Base-by-base conservation (phyloP, 2,329 filamentous ascomycete species). In the Paecilomyces dactylethromorphus region DNA sequence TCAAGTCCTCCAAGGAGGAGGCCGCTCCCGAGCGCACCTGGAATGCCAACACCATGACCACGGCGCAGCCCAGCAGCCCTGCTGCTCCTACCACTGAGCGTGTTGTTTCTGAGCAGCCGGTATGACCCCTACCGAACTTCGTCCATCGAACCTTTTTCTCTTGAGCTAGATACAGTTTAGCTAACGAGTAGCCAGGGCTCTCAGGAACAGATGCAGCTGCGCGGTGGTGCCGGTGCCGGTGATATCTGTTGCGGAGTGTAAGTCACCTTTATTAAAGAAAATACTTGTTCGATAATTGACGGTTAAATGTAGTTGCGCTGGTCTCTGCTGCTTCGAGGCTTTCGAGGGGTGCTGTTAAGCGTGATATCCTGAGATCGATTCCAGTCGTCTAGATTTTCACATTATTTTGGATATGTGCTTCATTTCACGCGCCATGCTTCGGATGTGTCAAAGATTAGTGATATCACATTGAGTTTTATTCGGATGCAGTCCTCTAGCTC, bases 161-260 rank as follows among this genome's bases (percentile, higher is more conserved):
- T n/a, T 6, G 15, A 39, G 18, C 2, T 39, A n/a, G 29, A 54
- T 29, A 32, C 13, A 24, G 15, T 7, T 56, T 33, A 58, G 13
- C 18, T 51, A 35, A 24, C 45, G 5, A 31, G 12, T n/a, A 29
- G 8, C 3, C 21, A 50, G 60, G 66, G 59, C 61, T 63, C 18
- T 57, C 63, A 68, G 54, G 68, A 68, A 60, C 54, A 63, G 56
- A 62, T 68, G 64, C 66, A 69, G 49, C 65, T 72, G 26, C 70
- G 70, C 26, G 70, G 70, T 59, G 70, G 69, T 55, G 68, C 63
- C 57, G 68, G 66, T 45, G 62, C 59, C 13, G 68, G 69, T 13
- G 67, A 70, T 50, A 51, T 71, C 31, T 72, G 69, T 64, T 72
- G 70, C 54, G 70, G 70, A 63, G 31, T 71, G 70, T 72, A 64